Evolutionary conservation across 2,329 filamentous ascomycete species (phyloP), one percentile per base, ranked within the genome.

Genomic region (Arthrobotrys entomopaga): DNA sequence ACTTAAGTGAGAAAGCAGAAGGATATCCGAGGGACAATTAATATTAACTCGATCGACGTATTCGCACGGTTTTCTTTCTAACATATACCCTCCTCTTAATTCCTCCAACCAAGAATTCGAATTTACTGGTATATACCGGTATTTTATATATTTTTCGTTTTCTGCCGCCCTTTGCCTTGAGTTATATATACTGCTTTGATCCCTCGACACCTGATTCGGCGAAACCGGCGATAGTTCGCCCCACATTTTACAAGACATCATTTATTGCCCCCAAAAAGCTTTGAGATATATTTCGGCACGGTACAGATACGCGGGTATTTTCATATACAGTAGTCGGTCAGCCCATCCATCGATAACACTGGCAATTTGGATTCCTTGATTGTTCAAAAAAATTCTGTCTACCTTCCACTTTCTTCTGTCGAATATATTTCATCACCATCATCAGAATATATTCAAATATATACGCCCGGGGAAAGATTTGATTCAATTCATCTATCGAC

Each of bases 161-260:
- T 66, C 56, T 69, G 49, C 49, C 24, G 40, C 56, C 65, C 20
- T 43, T 56, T 56, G 56, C 56, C 46, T 56, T 54, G 29, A 10
- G 29, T 5, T 34, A 34, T 34, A 34, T 34, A 34, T 34, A 34
- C 10, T 34, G 29, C 29, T 34, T 34, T 34, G 56, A 49, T 65
- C 60, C 64, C 54, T 57, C 54, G 69, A 60, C 49, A 6, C 61
- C 69, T 73, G 69, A 73, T 73, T 73, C 69, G 69, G 61, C 69
- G 69, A 63, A 57, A 66, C 59, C 52, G 66, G 66, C 61, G 69
- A 73, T 61, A 65, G 43, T n/a, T 73, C 69, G 69, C 69, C 61
- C 69, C 69, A 65, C 69, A 61, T 73, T 73, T 60, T 60, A 52
- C 58, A 42, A 58, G 63, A 53, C 29, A 43, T 46, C 46, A 46